These are phyloP conservation scores for Hanseniaspora pseudoguilliermondii DNA, from an alignment of 805 yeast genomes.

Conservation along the genomic window DNA sequence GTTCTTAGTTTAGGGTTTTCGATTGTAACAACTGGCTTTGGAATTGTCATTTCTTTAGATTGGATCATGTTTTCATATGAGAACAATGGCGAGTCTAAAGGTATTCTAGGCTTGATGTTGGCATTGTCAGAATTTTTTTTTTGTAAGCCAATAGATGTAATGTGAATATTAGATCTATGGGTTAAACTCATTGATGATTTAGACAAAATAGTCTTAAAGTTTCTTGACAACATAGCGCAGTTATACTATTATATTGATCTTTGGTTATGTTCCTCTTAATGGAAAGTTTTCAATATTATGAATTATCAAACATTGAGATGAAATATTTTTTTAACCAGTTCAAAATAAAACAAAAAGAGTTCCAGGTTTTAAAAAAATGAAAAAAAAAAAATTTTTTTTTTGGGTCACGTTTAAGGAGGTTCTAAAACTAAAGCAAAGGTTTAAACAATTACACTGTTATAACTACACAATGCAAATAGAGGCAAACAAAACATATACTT, in stretches of 20 bases:
- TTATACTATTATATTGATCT: not conserved
- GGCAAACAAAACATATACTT: no score
- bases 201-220: not conserved
- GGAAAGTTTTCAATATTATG: no score
- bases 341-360: no score
- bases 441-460: not conserved
- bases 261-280: not conserved
- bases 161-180: not conserved
- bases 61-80: constrained; percentile 5
- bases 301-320: not conserved
- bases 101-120: not conserved
- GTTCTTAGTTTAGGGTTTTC: not conserved
- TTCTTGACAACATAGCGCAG: not conserved
- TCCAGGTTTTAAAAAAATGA: no score
- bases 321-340: not conserved
- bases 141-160: not conserved
- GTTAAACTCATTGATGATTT: not conserved
- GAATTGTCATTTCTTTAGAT: not conserved
- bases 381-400: not conserved
- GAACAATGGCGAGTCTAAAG: not conserved
- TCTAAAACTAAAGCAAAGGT: not conserved
- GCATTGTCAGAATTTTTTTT: not conserved
- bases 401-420: not conserved
- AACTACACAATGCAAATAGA: no score
- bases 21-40: not conserved